Conservation (phyloP, 306 rosid genomes). For the Alnus glutinosa region DNA sequence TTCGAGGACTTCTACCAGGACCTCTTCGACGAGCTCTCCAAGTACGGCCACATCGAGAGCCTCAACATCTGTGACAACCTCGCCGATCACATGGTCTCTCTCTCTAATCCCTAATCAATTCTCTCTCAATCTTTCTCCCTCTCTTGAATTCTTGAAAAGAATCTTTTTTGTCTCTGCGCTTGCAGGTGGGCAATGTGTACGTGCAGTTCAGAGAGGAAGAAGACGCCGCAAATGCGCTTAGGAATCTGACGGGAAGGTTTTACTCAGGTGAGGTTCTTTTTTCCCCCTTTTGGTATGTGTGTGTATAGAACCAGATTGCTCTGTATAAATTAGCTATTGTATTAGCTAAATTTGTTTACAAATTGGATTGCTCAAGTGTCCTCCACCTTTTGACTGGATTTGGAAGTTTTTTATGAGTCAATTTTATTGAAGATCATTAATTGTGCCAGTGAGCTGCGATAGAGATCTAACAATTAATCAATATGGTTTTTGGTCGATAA, state of each 20-base stretch:
- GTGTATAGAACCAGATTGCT: background rate
- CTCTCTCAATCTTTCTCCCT: background rate
- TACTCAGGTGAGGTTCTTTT: slow-evolving; percentile 61
- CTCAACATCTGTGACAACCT: slow-evolving; percentile 93
- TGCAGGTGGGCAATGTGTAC: slow-evolving; percentile 92
- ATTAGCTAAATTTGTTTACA: background rate
- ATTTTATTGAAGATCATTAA: no score
- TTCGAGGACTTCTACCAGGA: slow-evolving; percentile 97
- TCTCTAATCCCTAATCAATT: no score
- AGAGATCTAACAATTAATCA: no score
- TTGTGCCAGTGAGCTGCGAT: no score
- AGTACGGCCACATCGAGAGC: slow-evolving; percentile 90
- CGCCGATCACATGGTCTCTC: slow-evolving; percentile 93
- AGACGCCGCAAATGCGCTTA: slow-evolving; percentile 91
- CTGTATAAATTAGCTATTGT: background rate
- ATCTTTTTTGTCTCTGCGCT: background rate
- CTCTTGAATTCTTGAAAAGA: background rate
- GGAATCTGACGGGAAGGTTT: slow-evolving; percentile 85
- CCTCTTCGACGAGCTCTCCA: slow-evolving; percentile 92
- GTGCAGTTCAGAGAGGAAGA: slow-evolving; percentile 89
- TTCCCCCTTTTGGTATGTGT: no score
- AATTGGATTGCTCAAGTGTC: background rate
- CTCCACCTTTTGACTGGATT: no score
- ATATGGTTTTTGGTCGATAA: no score
- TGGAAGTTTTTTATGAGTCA: no score